phyloP scores from a whole-genome alignment of 768 basidiomycete genomes.

The Leccinum ochraceum region DNA sequence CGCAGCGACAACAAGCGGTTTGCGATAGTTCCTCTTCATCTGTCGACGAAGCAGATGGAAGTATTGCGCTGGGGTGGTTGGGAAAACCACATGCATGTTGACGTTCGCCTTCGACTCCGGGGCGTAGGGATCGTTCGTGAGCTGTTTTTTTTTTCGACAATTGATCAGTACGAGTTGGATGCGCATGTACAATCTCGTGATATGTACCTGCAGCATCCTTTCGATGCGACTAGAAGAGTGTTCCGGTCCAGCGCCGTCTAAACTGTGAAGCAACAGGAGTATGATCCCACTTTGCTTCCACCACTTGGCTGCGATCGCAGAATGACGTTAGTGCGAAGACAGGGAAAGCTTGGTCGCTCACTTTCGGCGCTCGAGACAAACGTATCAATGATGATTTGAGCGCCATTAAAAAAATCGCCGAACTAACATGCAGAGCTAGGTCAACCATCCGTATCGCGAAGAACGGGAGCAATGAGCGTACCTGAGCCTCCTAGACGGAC shows the following conservation, averaged over 20 bases:
- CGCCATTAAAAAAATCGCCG: constrained; percentile 93
- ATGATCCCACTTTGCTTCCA: constrained; percentile 87
- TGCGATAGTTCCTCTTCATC: constrained; percentile 80
- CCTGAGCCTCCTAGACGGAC: constrained; percentile 93
- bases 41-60: constrained; percentile 45
- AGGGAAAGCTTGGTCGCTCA: constrained; percentile 35
- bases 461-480: constrained; percentile 22
- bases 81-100: constrained; percentile 85
- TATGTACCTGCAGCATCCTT: constrained; percentile 78
- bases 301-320: constrained; percentile 73
- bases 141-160: constrained; percentile 38
- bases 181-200: not conserved
- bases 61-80: constrained; percentile 88
- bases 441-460: not conserved
- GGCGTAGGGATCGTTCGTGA: constrained; percentile 71
- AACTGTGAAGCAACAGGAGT: constrained; percentile 83
- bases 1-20: constrained; percentile 80
- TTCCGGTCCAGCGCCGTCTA: constrained; percentile 92
- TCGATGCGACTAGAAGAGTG: constrained; percentile 90
- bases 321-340: not conserved
- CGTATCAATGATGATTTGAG: constrained; percentile 85
- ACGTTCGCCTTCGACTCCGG: constrained; percentile 44
- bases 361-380: constrained; percentile 85
- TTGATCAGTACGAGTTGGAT: not conserved
- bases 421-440: constrained; percentile 46